Evolutionary conservation across 2,329 filamentous ascomycete genomes (phyloP).

Genomic region (Cladosporium halotolerans): DNA sequence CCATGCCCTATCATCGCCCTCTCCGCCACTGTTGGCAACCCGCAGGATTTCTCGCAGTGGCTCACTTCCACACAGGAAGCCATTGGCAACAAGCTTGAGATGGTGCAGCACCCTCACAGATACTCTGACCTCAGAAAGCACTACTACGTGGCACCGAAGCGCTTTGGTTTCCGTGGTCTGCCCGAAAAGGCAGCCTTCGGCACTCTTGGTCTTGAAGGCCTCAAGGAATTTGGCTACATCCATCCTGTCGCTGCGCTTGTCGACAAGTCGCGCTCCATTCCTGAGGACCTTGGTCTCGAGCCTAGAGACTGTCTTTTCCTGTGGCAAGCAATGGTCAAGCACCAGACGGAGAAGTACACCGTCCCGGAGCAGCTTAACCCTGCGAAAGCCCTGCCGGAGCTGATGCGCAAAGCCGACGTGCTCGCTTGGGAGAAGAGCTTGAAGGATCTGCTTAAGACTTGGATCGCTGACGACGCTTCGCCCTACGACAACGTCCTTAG

Average conservation of each 20-base stretch:
- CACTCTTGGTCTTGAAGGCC: constrained; percentile 43
- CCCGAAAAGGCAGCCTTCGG: constrained; percentile 35
- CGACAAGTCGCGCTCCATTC: constrained; percentile 56
- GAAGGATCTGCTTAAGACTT: constrained; percentile 52
- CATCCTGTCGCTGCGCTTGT: constrained; percentile 61
- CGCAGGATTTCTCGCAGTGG: constrained; percentile 63
- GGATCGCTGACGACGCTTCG: constrained; percentile 53
- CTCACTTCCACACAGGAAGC: constrained; percentile 57
- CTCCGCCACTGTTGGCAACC: constrained; percentile 74
- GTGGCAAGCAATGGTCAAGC: constrained; percentile 58
- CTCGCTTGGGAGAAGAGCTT: constrained; percentile 58
- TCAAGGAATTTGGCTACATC: constrained; percentile 51
- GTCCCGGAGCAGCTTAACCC: constrained; percentile 49
- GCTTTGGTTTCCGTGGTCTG: constrained; percentile 49
- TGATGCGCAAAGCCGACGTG: constrained; percentile 60
- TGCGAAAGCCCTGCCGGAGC: constrained; percentile 41
- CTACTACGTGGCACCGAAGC: constrained; percentile 50
- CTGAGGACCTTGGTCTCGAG: constrained; percentile 63
- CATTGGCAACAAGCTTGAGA: constrained; percentile 58
- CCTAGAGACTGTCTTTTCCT: constrained; percentile 63
- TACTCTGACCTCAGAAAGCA: constrained; percentile 78
- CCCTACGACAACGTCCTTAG: constrained; percentile 48
- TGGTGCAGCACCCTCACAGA: constrained; percentile 61
- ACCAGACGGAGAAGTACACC: constrained; percentile 40
- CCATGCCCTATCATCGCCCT: constrained; percentile 74